Evolutionary conservation across 2,329 filamentous ascomycete genomes (phyloP).

Genomic region (Talaromyces sp.): DNA sequence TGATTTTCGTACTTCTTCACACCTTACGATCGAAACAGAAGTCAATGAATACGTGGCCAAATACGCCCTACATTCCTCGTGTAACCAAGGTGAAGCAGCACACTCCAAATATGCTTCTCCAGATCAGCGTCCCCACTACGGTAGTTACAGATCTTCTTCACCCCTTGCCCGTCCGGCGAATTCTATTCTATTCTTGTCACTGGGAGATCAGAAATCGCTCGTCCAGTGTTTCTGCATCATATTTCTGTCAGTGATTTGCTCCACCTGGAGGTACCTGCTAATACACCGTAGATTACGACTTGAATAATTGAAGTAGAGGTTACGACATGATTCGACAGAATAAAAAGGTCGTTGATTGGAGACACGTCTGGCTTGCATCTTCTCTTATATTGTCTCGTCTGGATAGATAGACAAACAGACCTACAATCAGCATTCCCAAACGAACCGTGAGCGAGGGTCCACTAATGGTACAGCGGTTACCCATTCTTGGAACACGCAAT

Average conservation of each 20-base stretch:
- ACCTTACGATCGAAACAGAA: background rate
- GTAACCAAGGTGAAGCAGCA: background rate
- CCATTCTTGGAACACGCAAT: background rate
- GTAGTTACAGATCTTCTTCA: constrained; percentile 2
- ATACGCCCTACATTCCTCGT: background rate
- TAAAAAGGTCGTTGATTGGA: background rate
- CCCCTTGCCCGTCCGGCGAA: background rate
- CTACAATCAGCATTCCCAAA: constrained; percentile 10
- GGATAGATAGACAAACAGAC: background rate
- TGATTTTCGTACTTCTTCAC: background rate
- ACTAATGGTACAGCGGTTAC: background rate
- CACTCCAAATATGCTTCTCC: constrained; percentile 9
- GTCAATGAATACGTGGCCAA: background rate
- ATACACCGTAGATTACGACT: background rate
- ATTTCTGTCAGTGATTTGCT: background rate
- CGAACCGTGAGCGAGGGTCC: background rate
- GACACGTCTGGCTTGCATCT: too few species aligned
- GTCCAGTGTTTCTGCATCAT: background rate
- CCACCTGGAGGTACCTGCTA: background rate
- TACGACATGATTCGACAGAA: background rate
- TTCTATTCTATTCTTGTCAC: constrained; percentile 10
- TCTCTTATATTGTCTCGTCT: background rate
- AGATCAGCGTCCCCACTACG: constrained; percentile 12
- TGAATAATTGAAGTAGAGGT: background rate
- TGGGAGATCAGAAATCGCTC: background rate